Base-by-base conservation (phyloP, 148 eudicot genomes). In the Diospyros lotus region DNA sequence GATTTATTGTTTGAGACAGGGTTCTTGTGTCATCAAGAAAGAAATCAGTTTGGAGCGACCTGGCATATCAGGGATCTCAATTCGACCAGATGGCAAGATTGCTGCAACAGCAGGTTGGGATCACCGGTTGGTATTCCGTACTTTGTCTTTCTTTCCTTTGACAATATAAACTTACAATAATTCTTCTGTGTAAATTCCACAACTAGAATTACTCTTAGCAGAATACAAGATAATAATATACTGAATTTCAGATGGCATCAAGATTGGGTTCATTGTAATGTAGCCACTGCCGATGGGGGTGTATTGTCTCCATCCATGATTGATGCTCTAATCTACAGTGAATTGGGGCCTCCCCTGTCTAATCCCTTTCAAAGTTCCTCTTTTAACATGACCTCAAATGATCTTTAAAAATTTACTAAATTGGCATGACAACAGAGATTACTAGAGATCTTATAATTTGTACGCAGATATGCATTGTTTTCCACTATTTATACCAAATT, bases 61-160 rank as follows among this genome's bases (percentile, higher is more conserved):
- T 72, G 98, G 97, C 68, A 85, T 89, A 72, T 86, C 97, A 11
- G 89, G 84, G 56, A 77, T 85, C 63, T 87, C 96, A 53, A 92
- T 94, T 77, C 83, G 97, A 18, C 72, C 86, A 42, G 98, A 94
- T 84, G 85, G 84, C 28, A 92, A 87, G 80, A 86, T 94, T 66
- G 84, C 81, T 72, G 98, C 97, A 73, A 89, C 96, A 71, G 97
- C 96, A 79, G 96, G 97, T 70, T 94, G 98, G 98, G 98, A 94
- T 80, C 93, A 84, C 79, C 83, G 97, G 97, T 92, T 76, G 53
- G 85, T 76, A 53, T 44, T 66, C 13, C 62, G 4, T 66, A 46
- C n/a, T 46, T 61, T 66, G 59, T 13, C 72, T 52, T 39, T 6
- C 1, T 41, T 38, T 41, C 14, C 11, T 28, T 50, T 67, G 56